These are phyloP conservation scores for Colletotrichum zoysiae DNA, from an alignment of 2,329 filamentous ascomycete species.

Conservation along the genomic window DNA sequence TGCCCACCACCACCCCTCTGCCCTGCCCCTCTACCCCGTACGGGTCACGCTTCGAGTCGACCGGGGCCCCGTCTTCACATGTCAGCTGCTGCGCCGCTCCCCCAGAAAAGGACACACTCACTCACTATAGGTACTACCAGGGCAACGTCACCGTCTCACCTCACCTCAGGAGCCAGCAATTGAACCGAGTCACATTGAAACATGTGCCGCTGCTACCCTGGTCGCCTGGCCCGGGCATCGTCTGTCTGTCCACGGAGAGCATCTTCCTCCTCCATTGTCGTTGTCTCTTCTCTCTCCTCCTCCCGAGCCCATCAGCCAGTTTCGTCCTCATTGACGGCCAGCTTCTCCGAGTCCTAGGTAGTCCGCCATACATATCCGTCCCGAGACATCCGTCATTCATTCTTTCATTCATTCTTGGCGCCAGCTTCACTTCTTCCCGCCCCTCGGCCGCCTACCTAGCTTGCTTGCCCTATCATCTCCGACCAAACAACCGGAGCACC, in stretches of 20 bases:
- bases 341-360: background rate
- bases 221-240: slow-evolving; percentile 11
- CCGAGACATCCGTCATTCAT: slow-evolving; percentile 20
- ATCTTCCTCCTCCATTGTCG: slow-evolving; percentile 11
- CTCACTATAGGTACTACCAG: slow-evolving; percentile 5
- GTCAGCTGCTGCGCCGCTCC: slow-evolving; percentile 37
- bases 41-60: slow-evolving; percentile 1
- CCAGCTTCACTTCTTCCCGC: background rate
- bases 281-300: background rate
- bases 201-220: slow-evolving; percentile 37
- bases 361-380: slow-evolving; percentile 9
- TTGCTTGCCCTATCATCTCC: background rate
- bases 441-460: background rate
- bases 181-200: slow-evolving; percentile 41
- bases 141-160: slow-evolving; percentile 40
- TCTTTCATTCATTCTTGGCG: slow-evolving; percentile 7
- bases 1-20: background rate
- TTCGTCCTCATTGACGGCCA: slow-evolving; percentile 10
- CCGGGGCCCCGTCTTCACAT: slow-evolving; percentile 38
- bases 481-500: slow-evolving; percentile 5
- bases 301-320: background rate
- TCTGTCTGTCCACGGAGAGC: slow-evolving; percentile 15
- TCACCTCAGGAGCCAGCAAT: slow-evolving; percentile 32
- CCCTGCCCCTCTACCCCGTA: slow-evolving; percentile 28
- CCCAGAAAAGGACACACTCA: background rate